Evolutionary conservation across 768 basidiomycete species (phyloP), one percentile per base, ranked within the genome.

Genomic region (Leucosporidium scottii): DNA sequence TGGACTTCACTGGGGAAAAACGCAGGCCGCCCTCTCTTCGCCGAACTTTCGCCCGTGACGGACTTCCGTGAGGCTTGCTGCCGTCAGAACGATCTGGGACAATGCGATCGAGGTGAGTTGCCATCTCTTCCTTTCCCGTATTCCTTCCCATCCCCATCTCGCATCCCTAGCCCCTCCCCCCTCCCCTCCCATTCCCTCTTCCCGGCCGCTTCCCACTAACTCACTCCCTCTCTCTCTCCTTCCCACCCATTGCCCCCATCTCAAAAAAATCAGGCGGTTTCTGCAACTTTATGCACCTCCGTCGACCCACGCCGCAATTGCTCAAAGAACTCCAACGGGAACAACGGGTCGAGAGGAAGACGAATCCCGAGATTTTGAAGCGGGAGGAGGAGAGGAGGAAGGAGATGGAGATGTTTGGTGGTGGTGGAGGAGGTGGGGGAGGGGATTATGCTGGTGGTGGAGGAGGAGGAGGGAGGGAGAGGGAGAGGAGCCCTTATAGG

Each of bases 51-150:
- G 2, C 96, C 96, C 18, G 96, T 99, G 23, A 98, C 93, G 34
- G 96, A 99, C 80, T 99, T 99, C 79, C 87, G 93, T 59, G 96
- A 99, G 80, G 93, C 93, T 0, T 99, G 96, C 77, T 99, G 96
- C 78, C 85, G 96, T 57, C 96, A 99, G 79, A 98, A 99, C 75
- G 96, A 99, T 78, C 89, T 97, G 74, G 96, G 96, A 31, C 91
- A 94, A 79, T 99, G 96, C 79, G 94, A 94, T 75, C 87, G 96
- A 53, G 39, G 39, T 44, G 15, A 44, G 39, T 34, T 10, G 4
- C 10, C 34, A 34, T 34, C 10, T 10, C 39, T 15, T 44, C 6
- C 13, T 44, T 15, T 44, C 10, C 39, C 39, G n/a, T n/a, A 12
- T 44, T 6, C 39, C 15, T 12, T 15, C 15, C 39, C 15, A 2